Percentiles rank a stretch among this genome's conserved stretches.
Conservation (phyloP, 352 stramenopile species). For the Pythium biforme region DNA sequence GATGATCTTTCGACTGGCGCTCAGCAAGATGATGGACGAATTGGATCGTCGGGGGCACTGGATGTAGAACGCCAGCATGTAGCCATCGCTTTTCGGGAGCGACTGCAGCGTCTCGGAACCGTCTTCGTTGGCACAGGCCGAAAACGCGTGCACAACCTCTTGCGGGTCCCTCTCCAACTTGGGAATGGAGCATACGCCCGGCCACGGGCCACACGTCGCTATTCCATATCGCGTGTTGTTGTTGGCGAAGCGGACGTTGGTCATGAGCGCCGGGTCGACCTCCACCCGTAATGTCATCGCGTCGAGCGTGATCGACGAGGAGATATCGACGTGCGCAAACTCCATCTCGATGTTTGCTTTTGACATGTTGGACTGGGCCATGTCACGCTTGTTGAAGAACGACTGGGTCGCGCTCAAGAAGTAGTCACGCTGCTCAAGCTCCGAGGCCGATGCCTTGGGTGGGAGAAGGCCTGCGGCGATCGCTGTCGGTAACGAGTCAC, state of each 20-base stretch:
- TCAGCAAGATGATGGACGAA: not conserved
- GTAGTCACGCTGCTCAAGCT: not conserved
- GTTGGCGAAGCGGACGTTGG: not conserved
- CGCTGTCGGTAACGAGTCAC: not conserved
- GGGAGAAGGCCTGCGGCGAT: not conserved
- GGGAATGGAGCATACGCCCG: not conserved
- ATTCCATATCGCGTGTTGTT: not conserved
- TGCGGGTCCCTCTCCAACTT: not conserved
- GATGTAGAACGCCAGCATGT: not conserved
- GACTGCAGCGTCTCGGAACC: not conserved
- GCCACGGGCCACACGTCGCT: not conserved
- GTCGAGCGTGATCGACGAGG: not conserved
- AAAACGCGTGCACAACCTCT: not conserved
- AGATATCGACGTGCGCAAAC: conserved; percentile 1
- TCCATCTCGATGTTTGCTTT: not conserved
- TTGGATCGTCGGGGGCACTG: not conserved
- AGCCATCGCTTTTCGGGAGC: no score
- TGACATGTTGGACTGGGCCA: not conserved
- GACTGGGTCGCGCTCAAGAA: not conserved
- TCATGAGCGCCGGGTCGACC: not conserved
- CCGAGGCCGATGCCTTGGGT: not conserved
- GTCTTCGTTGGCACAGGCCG: not conserved
- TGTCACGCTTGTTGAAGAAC: not conserved
- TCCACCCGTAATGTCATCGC: not conserved
- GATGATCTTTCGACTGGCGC: not conserved